Conservation (phyloP, 805 yeast genomes). For the Candida argentea region DNA sequence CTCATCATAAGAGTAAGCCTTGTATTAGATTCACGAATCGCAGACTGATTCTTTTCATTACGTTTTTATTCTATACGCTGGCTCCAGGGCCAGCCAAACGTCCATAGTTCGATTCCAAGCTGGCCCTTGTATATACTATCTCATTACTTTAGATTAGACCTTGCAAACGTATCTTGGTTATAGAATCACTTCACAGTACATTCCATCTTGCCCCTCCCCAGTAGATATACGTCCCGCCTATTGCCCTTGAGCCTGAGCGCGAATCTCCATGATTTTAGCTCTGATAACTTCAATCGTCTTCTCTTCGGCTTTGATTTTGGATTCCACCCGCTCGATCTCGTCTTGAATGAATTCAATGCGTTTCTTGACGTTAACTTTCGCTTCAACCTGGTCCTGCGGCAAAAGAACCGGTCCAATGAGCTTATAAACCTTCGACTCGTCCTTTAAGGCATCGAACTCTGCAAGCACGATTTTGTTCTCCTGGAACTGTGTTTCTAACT, state of each 20-base stretch:
- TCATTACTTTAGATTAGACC: too few species aligned
- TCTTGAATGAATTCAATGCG: conserved; percentile 78
- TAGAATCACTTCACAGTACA: too few species aligned
- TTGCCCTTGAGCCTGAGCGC: conserved; percentile 18
- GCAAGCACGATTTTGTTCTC: conserved; percentile 84
- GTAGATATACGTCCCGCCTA: background rate
- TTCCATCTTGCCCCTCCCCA: too few species aligned
- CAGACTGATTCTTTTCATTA: too few species aligned
- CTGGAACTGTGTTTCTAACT: conserved; percentile 87
- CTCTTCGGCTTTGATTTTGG: conserved; percentile 40
- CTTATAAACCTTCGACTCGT: conserved; percentile 72
- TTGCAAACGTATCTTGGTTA: too few species aligned
- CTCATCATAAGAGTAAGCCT: too few species aligned
- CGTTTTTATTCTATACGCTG: background rate
- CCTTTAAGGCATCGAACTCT: conserved; percentile 60
- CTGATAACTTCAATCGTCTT: conserved; percentile 50
- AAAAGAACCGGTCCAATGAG: conserved; percentile 85
- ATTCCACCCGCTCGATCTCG: conserved; percentile 72
- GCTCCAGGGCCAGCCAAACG: too few species aligned
- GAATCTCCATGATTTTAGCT: conserved; percentile 38
- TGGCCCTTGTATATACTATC: too few species aligned
- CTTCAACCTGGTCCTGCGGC: conserved; percentile 81
- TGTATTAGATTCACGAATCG: too few species aligned
- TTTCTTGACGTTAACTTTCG: conserved; percentile 73
- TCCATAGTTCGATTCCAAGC: too few species aligned